Evolutionary conservation across 371 early-diverging fungal genomes (phyloP).

Genomic region (Apophysomyces sp.): DNA sequence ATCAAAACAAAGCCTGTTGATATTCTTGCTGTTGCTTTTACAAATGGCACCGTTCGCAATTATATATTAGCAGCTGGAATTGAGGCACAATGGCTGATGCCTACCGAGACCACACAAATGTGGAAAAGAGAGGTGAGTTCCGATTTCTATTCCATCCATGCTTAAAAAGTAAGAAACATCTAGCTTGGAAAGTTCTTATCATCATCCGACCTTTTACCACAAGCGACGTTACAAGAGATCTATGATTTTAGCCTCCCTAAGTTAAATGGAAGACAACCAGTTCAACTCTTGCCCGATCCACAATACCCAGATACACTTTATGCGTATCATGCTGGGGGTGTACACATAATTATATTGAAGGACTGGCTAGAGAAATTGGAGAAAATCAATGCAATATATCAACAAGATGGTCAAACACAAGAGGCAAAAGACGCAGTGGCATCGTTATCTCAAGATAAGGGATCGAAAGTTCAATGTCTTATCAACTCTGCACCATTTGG

Average conservation of each 20-base stretch:
- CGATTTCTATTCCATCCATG: neutral
- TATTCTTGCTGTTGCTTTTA: conserved; percentile 27
- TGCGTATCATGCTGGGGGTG: conserved; percentile 38
- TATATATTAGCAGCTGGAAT: conserved; percentile 29
- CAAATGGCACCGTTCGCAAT: conserved; percentile 32
- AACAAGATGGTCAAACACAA: conserved; percentile 5
- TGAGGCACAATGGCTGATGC: conserved; percentile 42
- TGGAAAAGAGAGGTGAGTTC: conserved; percentile 28
- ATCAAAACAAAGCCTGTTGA: conserved; percentile 21
- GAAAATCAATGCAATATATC: conserved; percentile 5
- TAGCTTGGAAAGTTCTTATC: conserved; percentile 24
- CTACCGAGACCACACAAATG: conserved; percentile 1
- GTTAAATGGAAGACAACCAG: conserved; percentile 9
- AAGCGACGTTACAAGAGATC: conserved; percentile 32
- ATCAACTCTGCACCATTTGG: conserved; percentile 9
- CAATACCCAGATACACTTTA: conserved; percentile 34
- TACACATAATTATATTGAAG: conserved; percentile 24
- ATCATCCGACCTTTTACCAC: conserved; percentile 27
- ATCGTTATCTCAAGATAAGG: conserved; percentile 22
- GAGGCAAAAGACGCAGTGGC: conserved; percentile 7
- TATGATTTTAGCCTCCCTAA: conserved; percentile 11
- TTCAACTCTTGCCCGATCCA: conserved; percentile 27
- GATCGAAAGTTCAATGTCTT: conserved; percentile 9
- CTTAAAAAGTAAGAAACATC: neutral
- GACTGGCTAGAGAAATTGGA: conserved; percentile 26